These are phyloP conservation scores for Bruguiera parviflora DNA, from an alignment of 345 rosid species.

Conservation along the genomic window DNA sequence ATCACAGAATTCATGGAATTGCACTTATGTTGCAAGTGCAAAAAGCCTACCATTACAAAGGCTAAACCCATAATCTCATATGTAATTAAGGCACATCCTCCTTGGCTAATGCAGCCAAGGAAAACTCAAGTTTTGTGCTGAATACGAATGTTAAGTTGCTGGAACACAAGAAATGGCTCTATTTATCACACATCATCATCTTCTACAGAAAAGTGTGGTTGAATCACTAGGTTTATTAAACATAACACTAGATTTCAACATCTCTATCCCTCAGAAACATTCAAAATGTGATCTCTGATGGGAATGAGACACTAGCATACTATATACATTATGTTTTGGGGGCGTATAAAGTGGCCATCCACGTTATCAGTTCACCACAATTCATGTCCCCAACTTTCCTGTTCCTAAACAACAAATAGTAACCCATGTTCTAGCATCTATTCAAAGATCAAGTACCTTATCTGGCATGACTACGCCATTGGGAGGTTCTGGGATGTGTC, in stretches of 20 bases:
- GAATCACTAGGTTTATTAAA: no score
- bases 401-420: neutral
- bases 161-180: neutral
- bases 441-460: slow-evolving; percentile 47
- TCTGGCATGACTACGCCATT: slow-evolving; percentile 60
- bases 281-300: no score
- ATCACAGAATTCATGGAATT: neutral
- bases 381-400: neutral
- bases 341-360: neutral
- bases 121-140: neutral
- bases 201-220: neutral
- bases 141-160: neutral
- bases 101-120: no score
- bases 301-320: no score
- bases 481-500: slow-evolving; percentile 76
- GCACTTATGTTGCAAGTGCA: neutral
- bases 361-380: neutral
- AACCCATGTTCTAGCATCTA: slow-evolving; percentile 2
- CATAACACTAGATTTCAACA: no score
- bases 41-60: neutral
- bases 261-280: no score
- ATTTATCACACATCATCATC: neutral
- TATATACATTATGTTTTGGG: neutral
- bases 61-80: neutral
- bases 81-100: neutral